phyloP scores from a whole-genome alignment of 345 rosid species.

The Camelina hispida region DNA sequence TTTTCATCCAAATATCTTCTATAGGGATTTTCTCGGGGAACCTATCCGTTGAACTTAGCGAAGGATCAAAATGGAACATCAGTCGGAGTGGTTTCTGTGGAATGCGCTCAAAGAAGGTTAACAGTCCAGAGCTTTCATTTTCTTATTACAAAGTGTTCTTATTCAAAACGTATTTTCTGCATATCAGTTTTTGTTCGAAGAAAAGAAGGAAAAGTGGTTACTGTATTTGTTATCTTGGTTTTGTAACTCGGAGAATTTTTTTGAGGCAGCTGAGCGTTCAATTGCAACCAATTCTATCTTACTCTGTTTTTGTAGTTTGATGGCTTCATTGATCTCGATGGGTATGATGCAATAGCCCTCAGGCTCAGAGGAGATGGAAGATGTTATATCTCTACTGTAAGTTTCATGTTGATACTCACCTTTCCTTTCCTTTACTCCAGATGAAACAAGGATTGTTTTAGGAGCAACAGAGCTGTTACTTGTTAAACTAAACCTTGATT shows the following conservation, averaged over 20 bases:
- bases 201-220: slow-evolving; percentile 1
- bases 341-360: slow-evolving; percentile 85
- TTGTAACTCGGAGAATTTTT: neutral
- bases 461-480: neutral
- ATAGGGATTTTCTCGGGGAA: slow-evolving; percentile 89
- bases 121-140: neutral
- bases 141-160: slow-evolving; percentile 3
- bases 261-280: neutral
- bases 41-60: slow-evolving; percentile 69
- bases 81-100: slow-evolving; percentile 92
- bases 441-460: slow-evolving; percentile 15
- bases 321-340: slow-evolving; percentile 88
- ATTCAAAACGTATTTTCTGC: slow-evolving; percentile 1
- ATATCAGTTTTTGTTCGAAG: neutral
- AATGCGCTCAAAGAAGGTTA: slow-evolving; percentile 95
- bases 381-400: slow-evolving; percentile 90
- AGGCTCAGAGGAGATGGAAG: slow-evolving; percentile 95
- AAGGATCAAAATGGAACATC: slow-evolving; percentile 82
- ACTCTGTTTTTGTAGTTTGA: slow-evolving; percentile 65
- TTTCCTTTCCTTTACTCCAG: slow-evolving; percentile 4
- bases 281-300: slow-evolving; percentile 10
- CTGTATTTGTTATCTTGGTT: neutral
- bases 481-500: slow-evolving; percentile 27
- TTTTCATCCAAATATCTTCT: slow-evolving; percentile 16
- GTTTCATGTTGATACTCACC: slow-evolving; percentile 41